Conservation (phyloP, 768 basidiomycete genomes). For the Hortiboletus campestris region DNA sequence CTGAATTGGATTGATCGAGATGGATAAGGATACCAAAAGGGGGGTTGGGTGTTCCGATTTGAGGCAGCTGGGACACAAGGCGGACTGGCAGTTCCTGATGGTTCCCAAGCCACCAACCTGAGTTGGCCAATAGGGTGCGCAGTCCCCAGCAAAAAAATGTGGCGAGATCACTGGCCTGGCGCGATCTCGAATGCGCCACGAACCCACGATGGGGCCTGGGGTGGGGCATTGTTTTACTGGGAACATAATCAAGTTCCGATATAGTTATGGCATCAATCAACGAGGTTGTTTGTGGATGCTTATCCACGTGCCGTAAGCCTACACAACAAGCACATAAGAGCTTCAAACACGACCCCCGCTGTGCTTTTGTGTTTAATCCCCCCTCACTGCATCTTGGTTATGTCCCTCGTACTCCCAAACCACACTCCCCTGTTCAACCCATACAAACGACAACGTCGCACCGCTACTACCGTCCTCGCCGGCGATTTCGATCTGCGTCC, state of each 20-base stretch:
- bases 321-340: slow-evolving; percentile 37
- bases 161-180: not conserved
- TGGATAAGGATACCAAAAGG: slow-evolving; percentile 21
- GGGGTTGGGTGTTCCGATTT: slow-evolving; percentile 15
- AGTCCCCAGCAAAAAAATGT: not conserved
- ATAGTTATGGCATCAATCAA: slow-evolving; percentile 31
- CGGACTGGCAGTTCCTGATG: slow-evolving; percentile 28
- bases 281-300: slow-evolving; percentile 36
- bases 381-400: slow-evolving; percentile 7
- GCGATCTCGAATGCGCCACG: not conserved
- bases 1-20: slow-evolving; percentile 19
- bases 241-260: slow-evolving; percentile 21
- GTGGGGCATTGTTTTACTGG: not conserved
- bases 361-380: slow-evolving; percentile 25
- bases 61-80: slow-evolving; percentile 26
- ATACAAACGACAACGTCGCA: slow-evolving; percentile 48
- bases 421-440: slow-evolving; percentile 16
- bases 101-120: slow-evolving; percentile 25
- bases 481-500: slow-evolving; percentile 71
- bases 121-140: not conserved
- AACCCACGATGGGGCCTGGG: not conserved
- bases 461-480: slow-evolving; percentile 73
- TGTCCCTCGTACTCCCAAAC: slow-evolving; percentile 22
- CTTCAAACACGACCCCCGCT: slow-evolving; percentile 34
- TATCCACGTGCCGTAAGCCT: slow-evolving; percentile 37